Base-by-base conservation (phyloP, 148 eudicot species). In the Cornus florida region DNA sequence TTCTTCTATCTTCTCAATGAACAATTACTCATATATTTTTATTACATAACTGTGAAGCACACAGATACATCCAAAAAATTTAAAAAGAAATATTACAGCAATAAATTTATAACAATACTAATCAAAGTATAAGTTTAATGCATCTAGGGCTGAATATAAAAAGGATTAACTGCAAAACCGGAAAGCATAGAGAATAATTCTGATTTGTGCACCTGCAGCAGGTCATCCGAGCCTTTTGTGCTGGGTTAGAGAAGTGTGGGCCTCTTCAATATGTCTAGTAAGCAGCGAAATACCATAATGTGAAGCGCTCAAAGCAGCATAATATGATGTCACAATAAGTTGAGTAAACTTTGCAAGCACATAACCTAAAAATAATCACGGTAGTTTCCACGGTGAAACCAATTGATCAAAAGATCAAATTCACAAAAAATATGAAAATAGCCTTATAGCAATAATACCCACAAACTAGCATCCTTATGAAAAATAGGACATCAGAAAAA, bases 181-280 rank as follows among this genome's bases (percentile, higher is more conserved):
- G 72, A 24, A n/a, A n/a, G 20, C 60, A 20, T 43, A 38, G 80
- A 32, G 79, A 23, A 76, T 33, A 14, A 79, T 38, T 57, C 33
- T 69, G 23, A 70, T 41, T 70, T 77, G 48, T 64, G 78, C 80
- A 78, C 83, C 82, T 70, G 78, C 64, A 64, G 59, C 41, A 31
- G 53, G 64, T 86, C 88, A 86, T 83, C 82, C 83, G 68, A 78
- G 83, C 76, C 82, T 86, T 67, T 87, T 83, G 35, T 77, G 87
- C 81, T 81, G 90, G 60, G 85, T 48, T 16, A 82, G 85, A 60
- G 92, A 91, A 70, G 84, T 81, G 75, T 92, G 89, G 69, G 91
- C 82, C 72, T 92, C 93, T 78, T 95, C 97, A 5, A 93, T 80
- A 73, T 83, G 90, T 82, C 97, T 84, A 39, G 98, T 92, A 22